Evolutionary conservation across 2,329 filamentous ascomycete species (phyloP), one percentile per base, ranked within the genome.

Genomic region (Penicillium sp.): DNA sequence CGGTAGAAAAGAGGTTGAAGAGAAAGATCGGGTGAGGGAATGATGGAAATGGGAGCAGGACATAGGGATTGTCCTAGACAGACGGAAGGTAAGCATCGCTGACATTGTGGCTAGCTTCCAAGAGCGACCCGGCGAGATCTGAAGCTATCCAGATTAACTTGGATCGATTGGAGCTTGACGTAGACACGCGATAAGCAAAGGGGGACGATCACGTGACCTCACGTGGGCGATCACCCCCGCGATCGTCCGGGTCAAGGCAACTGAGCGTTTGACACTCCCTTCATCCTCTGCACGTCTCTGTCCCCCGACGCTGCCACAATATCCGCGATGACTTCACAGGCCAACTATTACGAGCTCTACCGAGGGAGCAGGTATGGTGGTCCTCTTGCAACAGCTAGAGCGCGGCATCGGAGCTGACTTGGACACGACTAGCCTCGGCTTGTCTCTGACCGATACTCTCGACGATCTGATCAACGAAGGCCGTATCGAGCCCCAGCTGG

Each of bases 271-370:
- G 43, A 44, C 42, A 48, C 34, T 33, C 47, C 15, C 21, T 27
- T 35, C 15, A 33, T 20, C 18, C 17, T 35, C 31, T 13, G 25
- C 33, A 28, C 41, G 23, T 34, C 33, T 34, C 23, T 28, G 26
- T 30, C 38, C 32, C 34, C 44, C 33, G 37, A 37, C 19, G 33
- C 35, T 30, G 33, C 41, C 50, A 70, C 47, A 36, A 76, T 76
- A 73, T 72, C 70, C 53, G 70, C 64, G 58, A 70, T 56, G 65
- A 76, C 78, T 53, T n/a, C n/a, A n/a, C n/a, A n/a, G n/a, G n/a
- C n/a, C n/a, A n/a, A n/a, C n/a, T 83, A 80, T 75, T 98, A 97
- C 71, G 93, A 98, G 80, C 83, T 98, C 63, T 98, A 98, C 71
- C 87, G 93, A 60, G 85, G 90, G 74, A 95, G 89, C 81, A 97